A percentile compares a stretch with the other conserved stretches of the same genome.
These are phyloP conservation scores for Epichloe festucae DNA, from an alignment of 2,329 filamentous ascomycete genomes.

Conservation along the genomic window DNA sequence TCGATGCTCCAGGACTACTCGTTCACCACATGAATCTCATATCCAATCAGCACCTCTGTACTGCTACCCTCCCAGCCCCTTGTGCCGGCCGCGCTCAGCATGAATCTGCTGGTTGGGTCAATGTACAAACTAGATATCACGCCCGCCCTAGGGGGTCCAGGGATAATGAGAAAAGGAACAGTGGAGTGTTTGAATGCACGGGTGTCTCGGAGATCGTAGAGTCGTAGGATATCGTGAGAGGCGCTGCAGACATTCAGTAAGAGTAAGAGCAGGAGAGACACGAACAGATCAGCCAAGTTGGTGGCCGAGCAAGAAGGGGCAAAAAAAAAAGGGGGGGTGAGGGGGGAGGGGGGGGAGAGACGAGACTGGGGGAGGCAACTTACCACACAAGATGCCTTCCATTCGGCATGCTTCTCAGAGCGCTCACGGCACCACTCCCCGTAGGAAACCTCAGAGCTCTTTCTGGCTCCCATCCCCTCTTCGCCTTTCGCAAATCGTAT, in stretches of 20 bases:
- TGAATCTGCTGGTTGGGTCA: conserved; percentile 77
- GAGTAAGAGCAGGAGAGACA: background rate
- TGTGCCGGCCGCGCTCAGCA: conserved; percentile 86
- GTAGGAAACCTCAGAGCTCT: conserved; percentile 77
- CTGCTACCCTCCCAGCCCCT: conserved; percentile 85
- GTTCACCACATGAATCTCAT: conserved; percentile 54
- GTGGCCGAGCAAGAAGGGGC: background rate
- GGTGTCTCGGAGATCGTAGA: conserved; percentile 73
- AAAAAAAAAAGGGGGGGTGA: background rate
- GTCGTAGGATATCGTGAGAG: conserved; percentile 80
- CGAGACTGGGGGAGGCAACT: conserved; percentile 6
- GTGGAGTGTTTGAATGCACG: conserved; percentile 57
- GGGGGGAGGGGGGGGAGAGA: no score
- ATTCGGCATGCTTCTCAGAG: conserved; percentile 82
- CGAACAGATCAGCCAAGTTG: background rate
- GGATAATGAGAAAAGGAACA: conserved; percentile 92
- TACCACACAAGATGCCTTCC: conserved; percentile 76
- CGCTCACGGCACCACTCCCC: conserved; percentile 81
- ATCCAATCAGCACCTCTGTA: conserved; percentile 86
- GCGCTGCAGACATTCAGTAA: conserved; percentile 39
- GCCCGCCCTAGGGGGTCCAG: conserved; percentile 69
- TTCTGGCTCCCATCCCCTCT: conserved; percentile 55
- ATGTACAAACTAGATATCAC: conserved; percentile 79
- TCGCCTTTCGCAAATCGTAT: conserved; percentile 69
- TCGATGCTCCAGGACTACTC: background rate